Conservation (phyloP, 345 rosid species). For the Linum usitatissimum region DNA sequence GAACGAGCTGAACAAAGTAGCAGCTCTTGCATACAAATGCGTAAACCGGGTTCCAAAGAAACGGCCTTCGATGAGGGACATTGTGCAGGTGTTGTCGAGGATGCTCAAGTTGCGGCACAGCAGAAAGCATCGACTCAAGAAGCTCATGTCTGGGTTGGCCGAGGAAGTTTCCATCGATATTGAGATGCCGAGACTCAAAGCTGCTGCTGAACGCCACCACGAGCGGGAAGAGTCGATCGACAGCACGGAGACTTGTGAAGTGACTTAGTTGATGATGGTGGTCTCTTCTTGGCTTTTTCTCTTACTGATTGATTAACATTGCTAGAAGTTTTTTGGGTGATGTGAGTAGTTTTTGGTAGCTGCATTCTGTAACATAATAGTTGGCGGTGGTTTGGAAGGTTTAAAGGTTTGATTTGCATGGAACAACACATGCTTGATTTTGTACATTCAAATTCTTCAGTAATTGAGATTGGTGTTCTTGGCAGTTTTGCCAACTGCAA, state of each 20-base stretch:
- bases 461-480: no score
- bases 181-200: slow-evolving; percentile 32
- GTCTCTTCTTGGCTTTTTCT: slow-evolving; percentile 7
- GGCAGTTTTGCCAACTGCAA: no score
- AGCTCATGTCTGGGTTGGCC: slow-evolving; percentile 32
- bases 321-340: slow-evolving; percentile 11
- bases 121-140: slow-evolving; percentile 44
- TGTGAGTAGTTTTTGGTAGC: slow-evolving; percentile 1
- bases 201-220: slow-evolving; percentile 33
- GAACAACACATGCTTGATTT: no score
- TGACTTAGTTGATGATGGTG: slow-evolving; percentile 14
- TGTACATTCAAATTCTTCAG: no score
- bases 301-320: slow-evolving; percentile 7
- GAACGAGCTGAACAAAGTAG: slow-evolving; percentile 76
- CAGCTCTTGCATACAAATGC: slow-evolving; percentile 82
- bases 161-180: slow-evolving; percentile 42
- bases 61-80: slow-evolving; percentile 92
- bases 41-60: slow-evolving; percentile 59
- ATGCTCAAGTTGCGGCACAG: slow-evolving; percentile 52
- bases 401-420: no score
- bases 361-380: slow-evolving; percentile 11
- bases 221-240: slow-evolving; percentile 63
- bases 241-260: slow-evolving; percentile 44
- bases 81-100: slow-evolving; percentile 69
- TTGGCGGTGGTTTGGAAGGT: no score